phyloP scores from a whole-genome alignment of 2,329 filamentous ascomycete genomes.

The Penicillium sp. region DNA sequence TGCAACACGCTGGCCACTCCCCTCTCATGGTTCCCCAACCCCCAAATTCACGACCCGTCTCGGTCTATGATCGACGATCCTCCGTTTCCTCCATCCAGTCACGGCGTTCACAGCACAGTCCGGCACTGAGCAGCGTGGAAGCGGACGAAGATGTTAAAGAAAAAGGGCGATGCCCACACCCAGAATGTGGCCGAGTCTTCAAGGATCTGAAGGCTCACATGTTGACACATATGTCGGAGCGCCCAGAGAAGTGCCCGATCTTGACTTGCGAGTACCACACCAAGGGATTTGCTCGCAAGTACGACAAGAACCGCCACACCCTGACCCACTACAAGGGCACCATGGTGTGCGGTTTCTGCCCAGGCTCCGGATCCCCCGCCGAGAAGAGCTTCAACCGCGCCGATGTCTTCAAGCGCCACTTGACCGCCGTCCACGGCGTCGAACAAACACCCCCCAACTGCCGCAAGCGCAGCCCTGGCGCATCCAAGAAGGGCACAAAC shows the following conservation, averaged over 20 bases:
- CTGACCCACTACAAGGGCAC: slow-evolving; percentile 95
- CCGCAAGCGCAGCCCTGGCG: slow-evolving; percentile 67
- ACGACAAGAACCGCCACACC: slow-evolving; percentile 94
- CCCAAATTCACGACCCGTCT: slow-evolving; percentile 56
- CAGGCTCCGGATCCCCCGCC: slow-evolving; percentile 80
- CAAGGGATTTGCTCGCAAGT: slow-evolving; percentile 92
- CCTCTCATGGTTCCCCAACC: slow-evolving; percentile 63
- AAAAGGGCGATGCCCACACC: slow-evolving; percentile 74
- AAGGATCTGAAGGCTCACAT: slow-evolving; percentile 93
- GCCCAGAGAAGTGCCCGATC: slow-evolving; percentile 93
- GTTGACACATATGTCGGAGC: slow-evolving; percentile 87
- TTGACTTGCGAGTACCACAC: slow-evolving; percentile 86
- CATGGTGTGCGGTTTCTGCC: slow-evolving; percentile 95
- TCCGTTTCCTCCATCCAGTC: slow-evolving; percentile 74
- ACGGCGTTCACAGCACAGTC: slow-evolving; percentile 61
- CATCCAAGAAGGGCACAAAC: slow-evolving; percentile 65
- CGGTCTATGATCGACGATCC: slow-evolving; percentile 58
- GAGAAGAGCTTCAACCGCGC: slow-evolving; percentile 96
- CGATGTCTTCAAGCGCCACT: slow-evolving; percentile 92
- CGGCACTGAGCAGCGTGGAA: slow-evolving; percentile 62
- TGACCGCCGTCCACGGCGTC: slow-evolving; percentile 87
- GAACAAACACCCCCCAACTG: slow-evolving; percentile 93
- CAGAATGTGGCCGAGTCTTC: slow-evolving; percentile 82
- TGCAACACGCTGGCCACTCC: slow-evolving; percentile 49
- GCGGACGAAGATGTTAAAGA: slow-evolving; percentile 62